These are phyloP conservation scores for Globisporangium iwayamae DNA, from an alignment of 352 stramenopile species.

Conservation along the genomic window DNA sequence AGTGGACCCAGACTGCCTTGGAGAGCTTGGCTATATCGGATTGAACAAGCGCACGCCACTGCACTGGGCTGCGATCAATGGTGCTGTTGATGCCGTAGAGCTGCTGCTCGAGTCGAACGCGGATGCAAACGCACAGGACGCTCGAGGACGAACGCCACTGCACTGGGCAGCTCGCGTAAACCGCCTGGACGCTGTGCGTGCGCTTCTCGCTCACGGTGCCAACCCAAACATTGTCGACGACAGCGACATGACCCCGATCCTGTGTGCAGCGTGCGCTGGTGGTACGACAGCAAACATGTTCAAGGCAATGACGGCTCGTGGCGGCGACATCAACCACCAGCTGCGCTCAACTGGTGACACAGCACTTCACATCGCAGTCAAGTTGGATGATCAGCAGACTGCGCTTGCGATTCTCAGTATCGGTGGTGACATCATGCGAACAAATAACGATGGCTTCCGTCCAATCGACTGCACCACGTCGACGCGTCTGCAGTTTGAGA, in stretches of 20 bases:
- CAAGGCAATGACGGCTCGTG: conserved; percentile 50
- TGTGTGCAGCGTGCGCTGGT: conserved; percentile 71
- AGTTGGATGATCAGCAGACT: conserved; percentile 73
- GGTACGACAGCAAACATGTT: conserved; percentile 71
- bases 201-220: conserved; percentile 46
- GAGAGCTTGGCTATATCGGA: conserved; percentile 75
- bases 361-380: conserved; percentile 74
- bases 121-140: conserved; percentile 65
- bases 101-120: conserved; percentile 57
- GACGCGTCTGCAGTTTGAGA: conserved; percentile 60
- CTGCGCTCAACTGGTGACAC: conserved; percentile 64
- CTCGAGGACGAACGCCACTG: conserved; percentile 57
- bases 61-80: conserved; percentile 78
- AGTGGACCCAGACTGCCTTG: conserved; percentile 73
- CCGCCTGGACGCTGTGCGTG: conserved; percentile 56
- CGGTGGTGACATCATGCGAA: conserved; percentile 75
- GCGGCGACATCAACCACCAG: conserved; percentile 75
- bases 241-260: conserved; percentile 70
- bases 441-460: conserved; percentile 55
- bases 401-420: conserved; percentile 67
- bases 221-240: conserved; percentile 73
- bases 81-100: conserved; percentile 49
- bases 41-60: conserved; percentile 78
- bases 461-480: conserved; percentile 66
- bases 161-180: conserved; percentile 82